Evolutionary conservation across 352 stramenopile species (phyloP).

Genomic region (Phytophthora tubulina): DNA sequence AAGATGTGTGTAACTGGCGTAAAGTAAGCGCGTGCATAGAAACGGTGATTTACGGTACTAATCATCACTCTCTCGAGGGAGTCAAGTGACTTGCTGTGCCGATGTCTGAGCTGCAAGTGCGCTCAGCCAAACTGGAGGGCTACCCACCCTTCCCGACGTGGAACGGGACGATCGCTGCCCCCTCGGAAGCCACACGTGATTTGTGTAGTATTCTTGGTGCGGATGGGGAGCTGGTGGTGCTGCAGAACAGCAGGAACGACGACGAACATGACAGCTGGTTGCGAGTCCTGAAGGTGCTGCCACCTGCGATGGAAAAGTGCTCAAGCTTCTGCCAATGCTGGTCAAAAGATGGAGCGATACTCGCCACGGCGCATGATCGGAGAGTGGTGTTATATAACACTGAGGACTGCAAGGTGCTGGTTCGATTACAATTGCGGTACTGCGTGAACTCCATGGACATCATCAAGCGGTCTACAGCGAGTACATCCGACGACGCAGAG

Average conservation of each 20-base stretch:
- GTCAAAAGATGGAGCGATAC: slow-evolving; percentile 38
- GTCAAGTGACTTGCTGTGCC: not conserved
- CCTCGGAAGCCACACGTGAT: not conserved
- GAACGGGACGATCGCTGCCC: slow-evolving; percentile 59
- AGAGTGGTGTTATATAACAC: slow-evolving; percentile 48
- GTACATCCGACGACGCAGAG: not conserved
- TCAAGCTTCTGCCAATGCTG: slow-evolving; percentile 69
- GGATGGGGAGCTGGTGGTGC: slow-evolving; percentile 60
- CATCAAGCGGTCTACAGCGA: not conserved
- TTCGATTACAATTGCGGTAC: slow-evolving; percentile 41
- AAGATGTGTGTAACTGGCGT: not conserved
- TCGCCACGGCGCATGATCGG: slow-evolving; percentile 47
- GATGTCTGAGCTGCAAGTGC: slow-evolving; percentile 46
- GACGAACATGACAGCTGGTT: slow-evolving; percentile 29
- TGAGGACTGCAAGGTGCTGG: slow-evolving; percentile 22
- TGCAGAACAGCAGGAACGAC: slow-evolving; percentile 29
- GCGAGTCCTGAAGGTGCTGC: slow-evolving; percentile 48
- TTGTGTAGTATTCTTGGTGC: slow-evolving; percentile 63
- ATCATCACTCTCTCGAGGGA: slow-evolving; percentile 18
- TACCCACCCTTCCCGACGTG: slow-evolving; percentile 64
- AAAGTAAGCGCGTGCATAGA: slow-evolving; percentile 22
- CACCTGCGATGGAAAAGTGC: slow-evolving; percentile 14
- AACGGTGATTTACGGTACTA: slow-evolving; percentile 11
- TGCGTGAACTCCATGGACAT: slow-evolving; percentile 52
- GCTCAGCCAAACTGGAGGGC: slow-evolving; percentile 48